Conservation (phyloP, 768 basidiomycete genomes). For the Pisolithus microcarpus region DNA sequence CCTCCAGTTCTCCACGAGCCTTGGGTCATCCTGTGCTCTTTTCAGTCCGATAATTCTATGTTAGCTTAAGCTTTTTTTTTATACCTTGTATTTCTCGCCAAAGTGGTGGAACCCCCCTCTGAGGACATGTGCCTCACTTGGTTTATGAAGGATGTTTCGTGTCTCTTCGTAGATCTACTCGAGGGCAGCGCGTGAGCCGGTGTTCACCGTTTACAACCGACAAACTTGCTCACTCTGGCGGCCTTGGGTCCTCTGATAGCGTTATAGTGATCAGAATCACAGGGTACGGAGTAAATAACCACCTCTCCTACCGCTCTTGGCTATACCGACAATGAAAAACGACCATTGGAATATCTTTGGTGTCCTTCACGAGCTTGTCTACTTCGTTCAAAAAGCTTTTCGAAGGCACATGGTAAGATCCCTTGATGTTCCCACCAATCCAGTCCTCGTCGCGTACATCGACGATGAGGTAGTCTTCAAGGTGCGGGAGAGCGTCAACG, state of each 20-base stretch:
- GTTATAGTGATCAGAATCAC: not conserved
- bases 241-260: constrained; percentile 72
- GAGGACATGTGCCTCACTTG: constrained; percentile 55
- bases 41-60: not conserved
- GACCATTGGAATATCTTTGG: constrained; percentile 53
- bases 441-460: constrained; percentile 85
- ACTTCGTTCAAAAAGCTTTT: constrained; percentile 49
- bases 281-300: constrained; percentile 5
- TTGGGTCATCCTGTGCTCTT: constrained; percentile 48
- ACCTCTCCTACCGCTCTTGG: constrained; percentile 55
- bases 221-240: constrained; percentile 46
- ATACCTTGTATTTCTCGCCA: constrained; percentile 63
- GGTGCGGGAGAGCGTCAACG: not conserved
- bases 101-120: constrained; percentile 68
- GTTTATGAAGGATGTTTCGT: constrained; percentile 36
- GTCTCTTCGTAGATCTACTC: constrained; percentile 64
- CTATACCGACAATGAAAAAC: constrained; percentile 78
- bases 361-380: constrained; percentile 50
- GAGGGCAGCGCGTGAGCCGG: constrained; percentile 2
- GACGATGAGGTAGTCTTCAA: constrained; percentile 60
- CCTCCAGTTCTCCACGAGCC: constrained; percentile 73
- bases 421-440: constrained; percentile 42
- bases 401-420: constrained; percentile 52
- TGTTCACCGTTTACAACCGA: not conserved
- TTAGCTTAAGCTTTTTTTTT: constrained; percentile 14